Percentiles rank a stretch among this genome's conserved stretches.
Conservation (phyloP, 768 basidiomycete genomes). For the Suillus cothurnatus region DNA sequence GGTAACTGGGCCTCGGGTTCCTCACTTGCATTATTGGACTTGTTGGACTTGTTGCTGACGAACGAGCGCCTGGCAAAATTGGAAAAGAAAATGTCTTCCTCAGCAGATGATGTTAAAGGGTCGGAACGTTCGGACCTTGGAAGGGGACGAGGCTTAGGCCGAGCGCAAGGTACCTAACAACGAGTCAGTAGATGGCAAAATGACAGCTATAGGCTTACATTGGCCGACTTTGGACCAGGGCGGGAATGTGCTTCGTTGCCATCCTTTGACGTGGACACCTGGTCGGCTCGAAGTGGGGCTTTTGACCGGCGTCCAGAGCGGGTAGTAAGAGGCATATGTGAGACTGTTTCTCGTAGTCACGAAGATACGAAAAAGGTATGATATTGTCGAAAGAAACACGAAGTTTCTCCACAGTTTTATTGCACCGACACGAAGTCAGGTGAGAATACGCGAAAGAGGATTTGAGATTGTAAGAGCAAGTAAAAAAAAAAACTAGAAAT, state of each 20-base stretch:
- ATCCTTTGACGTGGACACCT: no score
- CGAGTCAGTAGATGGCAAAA: not conserved
- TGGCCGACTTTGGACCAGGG: not conserved
- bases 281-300: not conserved
- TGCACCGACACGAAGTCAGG: slow-evolving; percentile 1
- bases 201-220: not conserved
- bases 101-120: not conserved
- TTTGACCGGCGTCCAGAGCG: not conserved
- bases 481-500: not conserved
- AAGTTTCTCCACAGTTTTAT: slow-evolving; percentile 3
- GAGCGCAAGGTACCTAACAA: no score
- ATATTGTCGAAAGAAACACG: slow-evolving; percentile 1
- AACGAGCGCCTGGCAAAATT: not conserved
- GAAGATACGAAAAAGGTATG: not conserved
- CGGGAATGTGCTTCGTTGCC: no score
- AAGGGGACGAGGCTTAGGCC: not conserved
- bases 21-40: not conserved
- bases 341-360: not conserved
- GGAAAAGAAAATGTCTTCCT: not conserved
- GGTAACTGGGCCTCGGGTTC: not conserved
- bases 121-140: not conserved
- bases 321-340: slow-evolving; percentile 1
- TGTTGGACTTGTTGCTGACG: not conserved
- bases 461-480: not conserved
- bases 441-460: not conserved